Evolutionary conservation across 1,284 basidiomycete genomes (phyloP).

Genomic region (Pseudozyma sp.): DNA sequence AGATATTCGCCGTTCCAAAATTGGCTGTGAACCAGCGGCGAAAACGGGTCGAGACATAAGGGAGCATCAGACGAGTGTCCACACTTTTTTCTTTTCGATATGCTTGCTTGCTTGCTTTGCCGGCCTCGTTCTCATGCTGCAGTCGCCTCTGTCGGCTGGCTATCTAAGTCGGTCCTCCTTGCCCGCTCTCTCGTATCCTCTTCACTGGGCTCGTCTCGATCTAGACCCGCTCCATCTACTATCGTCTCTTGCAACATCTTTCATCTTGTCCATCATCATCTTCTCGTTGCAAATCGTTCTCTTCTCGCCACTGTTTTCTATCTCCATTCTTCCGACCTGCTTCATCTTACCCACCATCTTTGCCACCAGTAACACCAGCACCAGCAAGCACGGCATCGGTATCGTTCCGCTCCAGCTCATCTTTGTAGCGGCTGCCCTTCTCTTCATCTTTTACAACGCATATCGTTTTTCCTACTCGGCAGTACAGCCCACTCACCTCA

Average conservation of each 20-base stretch:
- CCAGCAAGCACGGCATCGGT: no score
- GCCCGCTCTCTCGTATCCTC: no score
- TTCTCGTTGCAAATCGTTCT: not conserved
- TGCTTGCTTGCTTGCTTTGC: not conserved
- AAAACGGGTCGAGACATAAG: not conserved
- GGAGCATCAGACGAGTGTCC: slow-evolving; percentile 34
- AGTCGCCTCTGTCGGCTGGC: no score
- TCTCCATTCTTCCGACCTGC: not conserved
- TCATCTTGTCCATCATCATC: not conserved
- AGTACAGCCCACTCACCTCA: no score
- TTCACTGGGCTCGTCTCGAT: not conserved
- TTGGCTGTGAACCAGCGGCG: not conserved
- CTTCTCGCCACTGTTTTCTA: no score
- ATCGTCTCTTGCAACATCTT: not conserved
- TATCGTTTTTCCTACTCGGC: no score
- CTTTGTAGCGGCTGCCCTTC: no score
- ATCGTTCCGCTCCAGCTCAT: no score
- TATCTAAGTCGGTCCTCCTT: no score
- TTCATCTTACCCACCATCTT: slow-evolving; percentile 9
- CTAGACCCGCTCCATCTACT: not conserved
- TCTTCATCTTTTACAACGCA: no score
- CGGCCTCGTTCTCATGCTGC: not conserved
- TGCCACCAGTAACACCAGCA: slow-evolving; percentile 2
- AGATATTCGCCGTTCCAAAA: slow-evolving; percentile 11
- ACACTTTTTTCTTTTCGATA: slow-evolving; percentile 12